These are phyloP conservation scores for Solanum medicagineum DNA, from an alignment of 257 asterid species.

Conservation along the genomic window DNA sequence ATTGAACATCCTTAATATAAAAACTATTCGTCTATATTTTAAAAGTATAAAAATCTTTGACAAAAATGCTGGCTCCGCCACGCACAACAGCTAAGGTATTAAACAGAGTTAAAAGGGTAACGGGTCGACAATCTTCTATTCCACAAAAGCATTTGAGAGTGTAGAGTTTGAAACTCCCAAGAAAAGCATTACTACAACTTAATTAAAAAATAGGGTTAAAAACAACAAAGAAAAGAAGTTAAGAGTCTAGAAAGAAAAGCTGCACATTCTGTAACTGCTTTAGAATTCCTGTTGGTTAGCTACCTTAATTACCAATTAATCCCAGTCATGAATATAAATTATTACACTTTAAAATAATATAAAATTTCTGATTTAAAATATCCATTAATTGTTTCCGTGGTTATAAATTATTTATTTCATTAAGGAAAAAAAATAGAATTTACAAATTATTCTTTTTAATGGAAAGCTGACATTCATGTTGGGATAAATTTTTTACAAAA, in stretches of 20 bases:
- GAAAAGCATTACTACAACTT: neutral
- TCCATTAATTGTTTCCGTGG: no score
- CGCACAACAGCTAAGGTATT: neutral
- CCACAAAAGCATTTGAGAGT: conserved; percentile 1
- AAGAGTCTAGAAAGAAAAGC: neutral
- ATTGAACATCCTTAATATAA: no score
- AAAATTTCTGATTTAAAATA: no score
- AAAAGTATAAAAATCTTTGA: no score
- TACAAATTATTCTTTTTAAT: neutral
- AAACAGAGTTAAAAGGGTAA: neutral
- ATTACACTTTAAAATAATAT: no score
- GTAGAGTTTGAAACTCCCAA: neutral
- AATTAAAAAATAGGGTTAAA: neutral
- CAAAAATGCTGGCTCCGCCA: no score
- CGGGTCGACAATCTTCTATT: conserved; percentile 4
- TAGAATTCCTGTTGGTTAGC: neutral
- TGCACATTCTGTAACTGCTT: neutral
- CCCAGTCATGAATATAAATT: neutral
- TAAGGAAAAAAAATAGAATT: neutral
- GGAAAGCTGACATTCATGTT: neutral
- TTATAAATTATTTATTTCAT: neutral
- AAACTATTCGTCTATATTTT: no score
- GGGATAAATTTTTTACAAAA: no score
- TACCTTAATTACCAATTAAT: neutral
- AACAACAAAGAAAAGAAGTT: neutral